Base-by-base conservation (phyloP, 257 asterid genomes). In the Ligustrum vulgare region DNA sequence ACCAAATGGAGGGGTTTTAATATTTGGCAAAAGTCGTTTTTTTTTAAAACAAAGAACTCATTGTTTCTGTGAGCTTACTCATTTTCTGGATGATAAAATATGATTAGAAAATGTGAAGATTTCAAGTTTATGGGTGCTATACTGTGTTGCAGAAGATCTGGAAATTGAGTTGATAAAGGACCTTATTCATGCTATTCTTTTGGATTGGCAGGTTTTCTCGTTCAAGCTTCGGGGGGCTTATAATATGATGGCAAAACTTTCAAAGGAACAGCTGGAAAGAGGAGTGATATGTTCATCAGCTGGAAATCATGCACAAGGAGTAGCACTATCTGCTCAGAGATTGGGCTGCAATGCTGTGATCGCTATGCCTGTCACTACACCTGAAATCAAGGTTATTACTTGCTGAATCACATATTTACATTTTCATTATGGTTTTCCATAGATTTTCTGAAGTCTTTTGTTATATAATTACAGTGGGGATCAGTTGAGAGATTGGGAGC, bases 281-380 rank as follows among this genome's bases (percentile, higher is more conserved):
- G 99, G 99, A 45, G 99, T 95, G 11, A 90, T 95, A 32, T 95
- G 99, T 81, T 95, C 99, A 10, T 95, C 99, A 5, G 99, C 98
- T 12, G 99, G 99, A 80, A 95, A 95, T 75, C 99, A 95, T 28
- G 99, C 99, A 5, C 99, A 95, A 78, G 99, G 99, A 23, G 98
- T 93, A 51, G 99, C 98, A 4, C 80, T 93, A 68, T 83, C 98
- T 23, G 97, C 98, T 35, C 84, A 86, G 81, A 80, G 33, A 84
- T 49, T 85, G 77, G 88, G 86, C 45, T 88, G 87, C 83, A 28
- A 78, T 43, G 97, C 98, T 31, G 89, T 92, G 77, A 92, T 92
- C 81, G 97, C 37, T 58, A 95, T 93, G 99, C 99, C 99, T 18
- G 85, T 88, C 77, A 93, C 98, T 3, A 95, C 99, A 18, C 98